Percentiles rank a stretch among this genome's conserved stretches.
These are phyloP conservation scores for Ophiostoma australiae DNA, from an alignment of 2,329 filamentous ascomycete species.

Conservation along the genomic window DNA sequence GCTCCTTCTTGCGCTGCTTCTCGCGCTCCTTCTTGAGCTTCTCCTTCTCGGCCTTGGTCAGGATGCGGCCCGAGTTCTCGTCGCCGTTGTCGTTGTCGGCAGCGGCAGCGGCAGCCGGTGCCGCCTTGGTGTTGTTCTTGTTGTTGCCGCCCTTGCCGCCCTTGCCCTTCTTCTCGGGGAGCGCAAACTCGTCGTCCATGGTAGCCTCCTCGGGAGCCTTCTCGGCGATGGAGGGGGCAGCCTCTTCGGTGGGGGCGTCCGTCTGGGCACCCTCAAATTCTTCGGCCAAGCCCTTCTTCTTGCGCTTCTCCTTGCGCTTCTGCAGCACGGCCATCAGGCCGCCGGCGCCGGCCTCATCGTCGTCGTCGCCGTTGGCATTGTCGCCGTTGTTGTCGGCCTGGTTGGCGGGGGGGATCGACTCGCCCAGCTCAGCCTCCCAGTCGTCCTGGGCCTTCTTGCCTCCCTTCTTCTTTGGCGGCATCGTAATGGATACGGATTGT, in stretches of 20 bases:
- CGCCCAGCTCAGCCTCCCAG: constrained; percentile 91
- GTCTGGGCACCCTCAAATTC: constrained; percentile 60
- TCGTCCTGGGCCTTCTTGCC: constrained; percentile 79
- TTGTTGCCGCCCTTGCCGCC: constrained; percentile 47
- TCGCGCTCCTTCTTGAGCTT: constrained; percentile 96
- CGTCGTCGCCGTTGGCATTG: constrained; percentile 49
- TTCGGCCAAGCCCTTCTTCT: constrained; percentile 76
- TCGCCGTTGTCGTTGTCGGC: constrained; percentile 49
- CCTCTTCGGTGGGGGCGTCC: constrained; percentile 31
- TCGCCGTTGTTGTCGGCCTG: constrained; percentile 43
- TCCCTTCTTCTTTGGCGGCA: constrained; percentile 90
- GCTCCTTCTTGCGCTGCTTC: constrained; percentile 97
- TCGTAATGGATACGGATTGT: constrained; percentile 41
- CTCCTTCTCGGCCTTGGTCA: constrained; percentile 98
- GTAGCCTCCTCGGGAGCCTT: constrained; percentile 78
- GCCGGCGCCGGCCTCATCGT: constrained; percentile 50
- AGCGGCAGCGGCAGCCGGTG: constrained; percentile 44
- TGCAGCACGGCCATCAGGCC: constrained; percentile 75
- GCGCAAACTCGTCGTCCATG: constrained; percentile 79
- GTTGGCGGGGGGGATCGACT: constrained; percentile 61
- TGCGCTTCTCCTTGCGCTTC: constrained; percentile 80
- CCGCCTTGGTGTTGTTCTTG: constrained; percentile 43
- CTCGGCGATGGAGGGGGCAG: constrained; percentile 47
- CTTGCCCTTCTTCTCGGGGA: constrained; percentile 71
- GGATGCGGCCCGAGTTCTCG: constrained; percentile 60